Evolutionary conservation across 306 rosid genomes (phyloP).

Genomic region (Sphenostylis stenocarpa): DNA sequence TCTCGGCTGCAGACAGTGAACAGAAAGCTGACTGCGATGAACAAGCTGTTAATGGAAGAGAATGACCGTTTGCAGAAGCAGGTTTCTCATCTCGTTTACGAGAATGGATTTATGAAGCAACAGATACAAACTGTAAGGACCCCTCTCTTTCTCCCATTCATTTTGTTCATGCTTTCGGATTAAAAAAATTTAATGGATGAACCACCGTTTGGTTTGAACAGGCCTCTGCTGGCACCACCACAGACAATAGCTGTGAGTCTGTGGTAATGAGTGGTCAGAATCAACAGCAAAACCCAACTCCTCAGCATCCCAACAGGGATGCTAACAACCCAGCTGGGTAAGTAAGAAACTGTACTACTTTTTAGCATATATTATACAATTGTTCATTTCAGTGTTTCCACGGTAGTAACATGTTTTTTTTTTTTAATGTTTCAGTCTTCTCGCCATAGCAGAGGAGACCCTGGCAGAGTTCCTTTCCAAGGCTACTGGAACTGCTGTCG

Average conservation of each 20-base stretch:
- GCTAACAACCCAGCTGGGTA: conserved; percentile 99
- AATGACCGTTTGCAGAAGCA: conserved; percentile 99
- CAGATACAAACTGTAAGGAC: conserved; percentile 73
- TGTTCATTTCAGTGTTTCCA: background rate
- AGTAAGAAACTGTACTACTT: background rate
- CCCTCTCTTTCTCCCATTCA: background rate
- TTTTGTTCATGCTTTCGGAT: background rate
- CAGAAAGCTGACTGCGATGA: conserved; percentile 85
- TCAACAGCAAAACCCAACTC: conserved; percentile 95
- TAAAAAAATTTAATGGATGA: background rate
- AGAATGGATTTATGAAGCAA: conserved; percentile 81
- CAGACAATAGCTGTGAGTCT: conserved; percentile 99
- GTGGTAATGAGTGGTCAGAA: conserved; percentile 99
- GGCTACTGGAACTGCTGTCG: conserved; percentile 99
- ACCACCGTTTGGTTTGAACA: conserved; percentile 15
- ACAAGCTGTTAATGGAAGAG: conserved; percentile 93
- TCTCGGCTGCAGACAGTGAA: conserved; percentile 90
- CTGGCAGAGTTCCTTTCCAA: conserved; percentile 99
- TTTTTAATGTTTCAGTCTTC: conserved; percentile 65
- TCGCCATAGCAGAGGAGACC: conserved; percentile 98
- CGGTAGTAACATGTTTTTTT: background rate
- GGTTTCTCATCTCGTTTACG: conserved; percentile 90
- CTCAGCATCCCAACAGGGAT: conserved; percentile 93
- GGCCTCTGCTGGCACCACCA: conserved; percentile 89
- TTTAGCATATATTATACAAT: too few species aligned